Conservation (phyloP, 331 rosid genomes). For the Acacia concinna region DNA sequence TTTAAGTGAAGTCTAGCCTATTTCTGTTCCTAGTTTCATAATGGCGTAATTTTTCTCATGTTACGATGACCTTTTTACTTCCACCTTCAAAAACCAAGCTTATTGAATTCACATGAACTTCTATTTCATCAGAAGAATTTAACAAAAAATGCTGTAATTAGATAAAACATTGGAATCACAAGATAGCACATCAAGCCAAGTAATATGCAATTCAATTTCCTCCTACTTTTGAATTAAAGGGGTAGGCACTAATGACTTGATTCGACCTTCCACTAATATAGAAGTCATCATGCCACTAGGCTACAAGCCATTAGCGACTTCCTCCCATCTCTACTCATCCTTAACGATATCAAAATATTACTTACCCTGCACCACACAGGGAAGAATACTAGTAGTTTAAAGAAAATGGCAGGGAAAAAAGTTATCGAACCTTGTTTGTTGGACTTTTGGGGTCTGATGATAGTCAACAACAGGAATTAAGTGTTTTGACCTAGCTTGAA, state of each 20-base stretch:
- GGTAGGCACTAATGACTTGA: too few species aligned
- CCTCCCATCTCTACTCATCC: background rate
- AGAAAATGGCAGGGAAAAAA: background rate
- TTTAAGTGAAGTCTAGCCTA: too few species aligned
- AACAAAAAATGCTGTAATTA: background rate
- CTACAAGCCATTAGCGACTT: too few species aligned
- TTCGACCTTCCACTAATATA: too few species aligned
- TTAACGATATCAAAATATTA: too few species aligned
- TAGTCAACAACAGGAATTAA: constrained; percentile 79
- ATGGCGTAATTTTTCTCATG: background rate
- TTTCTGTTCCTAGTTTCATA: too few species aligned
- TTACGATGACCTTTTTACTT: background rate
- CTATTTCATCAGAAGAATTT: background rate
- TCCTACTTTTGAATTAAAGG: too few species aligned
- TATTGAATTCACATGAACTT: background rate
- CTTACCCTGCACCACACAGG: background rate
- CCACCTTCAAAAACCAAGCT: background rate
- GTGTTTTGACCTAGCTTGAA: constrained; percentile 78
- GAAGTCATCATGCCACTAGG: too few species aligned
- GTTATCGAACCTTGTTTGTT: constrained; percentile 56
- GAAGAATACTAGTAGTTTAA: background rate
- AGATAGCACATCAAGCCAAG: background rate
- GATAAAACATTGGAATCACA: background rate
- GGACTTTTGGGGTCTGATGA: constrained; percentile 51
- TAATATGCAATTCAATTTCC: background rate